A percentile compares a stretch with the other conserved stretches of the same genome.
phyloP scores from a whole-genome alignment of 495 filamentous ascomycete species.

The Pyrenopolyporus hunteri region DNA sequence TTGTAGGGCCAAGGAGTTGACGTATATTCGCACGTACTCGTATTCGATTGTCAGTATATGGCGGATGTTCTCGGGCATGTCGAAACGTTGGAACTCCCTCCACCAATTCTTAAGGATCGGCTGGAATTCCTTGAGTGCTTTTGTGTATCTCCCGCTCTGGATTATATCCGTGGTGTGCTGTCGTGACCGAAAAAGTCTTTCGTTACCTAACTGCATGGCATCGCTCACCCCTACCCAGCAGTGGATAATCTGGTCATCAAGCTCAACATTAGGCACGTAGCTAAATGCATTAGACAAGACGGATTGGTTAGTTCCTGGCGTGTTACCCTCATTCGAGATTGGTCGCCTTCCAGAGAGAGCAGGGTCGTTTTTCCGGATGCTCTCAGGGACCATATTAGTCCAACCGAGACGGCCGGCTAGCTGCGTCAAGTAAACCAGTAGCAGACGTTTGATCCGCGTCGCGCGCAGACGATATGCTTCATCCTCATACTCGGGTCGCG shows the following conservation, averaged over 20 bases:
- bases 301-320: slow-evolving; percentile 60
- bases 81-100: slow-evolving; percentile 71
- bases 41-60: slow-evolving; percentile 90
- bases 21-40: slow-evolving; percentile 86
- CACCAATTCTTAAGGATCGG: slow-evolving; percentile 77
- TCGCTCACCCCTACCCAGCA: slow-evolving; percentile 91
- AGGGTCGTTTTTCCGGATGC: slow-evolving; percentile 56
- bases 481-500: slow-evolving; percentile 65
- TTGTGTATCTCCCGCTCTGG: slow-evolving; percentile 79
- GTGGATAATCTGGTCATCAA: slow-evolving; percentile 81
- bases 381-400: slow-evolving; percentile 88
- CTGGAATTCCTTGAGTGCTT: slow-evolving; percentile 78
- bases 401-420: slow-evolving; percentile 90
- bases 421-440: slow-evolving; percentile 89
- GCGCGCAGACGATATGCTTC: slow-evolving; percentile 79
- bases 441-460: slow-evolving; percentile 78
- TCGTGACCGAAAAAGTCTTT: slow-evolving; percentile 80
- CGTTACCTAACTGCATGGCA: slow-evolving; percentile 86
- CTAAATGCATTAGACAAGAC: slow-evolving; percentile 59
- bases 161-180: slow-evolving; percentile 86
- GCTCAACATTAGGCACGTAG: slow-evolving; percentile 63
- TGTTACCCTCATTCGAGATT: slow-evolving; percentile 56
- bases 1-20: slow-evolving; percentile 92
- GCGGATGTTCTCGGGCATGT: slow-evolving; percentile 74
- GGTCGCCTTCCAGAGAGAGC: slow-evolving; percentile 51